A percentile compares a stretch with the other conserved stretches of the same genome.
These are phyloP conservation scores for Rhizopogon rudus DNA, from an alignment of 768 basidiomycete species.

Conservation along the genomic window DNA sequence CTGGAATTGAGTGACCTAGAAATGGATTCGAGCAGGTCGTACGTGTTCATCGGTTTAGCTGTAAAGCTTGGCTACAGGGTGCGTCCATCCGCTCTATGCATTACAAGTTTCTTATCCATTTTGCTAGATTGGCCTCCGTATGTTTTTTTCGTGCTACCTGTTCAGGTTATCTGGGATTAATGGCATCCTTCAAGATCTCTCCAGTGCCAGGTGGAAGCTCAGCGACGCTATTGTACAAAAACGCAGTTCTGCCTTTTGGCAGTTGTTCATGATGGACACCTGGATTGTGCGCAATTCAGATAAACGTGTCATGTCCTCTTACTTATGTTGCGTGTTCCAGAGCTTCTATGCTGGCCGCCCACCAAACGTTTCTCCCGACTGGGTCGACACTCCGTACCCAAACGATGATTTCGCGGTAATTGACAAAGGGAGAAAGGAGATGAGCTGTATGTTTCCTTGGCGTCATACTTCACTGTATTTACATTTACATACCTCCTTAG, in stretches of 20 bases:
- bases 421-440: slow-evolving; percentile 30
- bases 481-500: slow-evolving; percentile 26
- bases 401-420: slow-evolving; percentile 34
- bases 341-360: slow-evolving; percentile 61
- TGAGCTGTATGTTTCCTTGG: slow-evolving; percentile 35
- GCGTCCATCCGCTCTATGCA: slow-evolving; percentile 17
- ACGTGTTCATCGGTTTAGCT: slow-evolving; percentile 55
- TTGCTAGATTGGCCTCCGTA: slow-evolving; percentile 55
- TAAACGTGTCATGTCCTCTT: neutral
- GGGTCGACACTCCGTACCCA: slow-evolving; percentile 55
- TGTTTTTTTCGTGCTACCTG: neutral
- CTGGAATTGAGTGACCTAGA: slow-evolving; percentile 53
- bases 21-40: slow-evolving; percentile 42
- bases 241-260: slow-evolving; percentile 62
- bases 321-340: slow-evolving; percentile 28
- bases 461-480: neutral
- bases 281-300: slow-evolving; percentile 41
- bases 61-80: slow-evolving; percentile 59
- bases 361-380: slow-evolving; percentile 45
- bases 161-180: neutral
- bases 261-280: slow-evolving; percentile 59
- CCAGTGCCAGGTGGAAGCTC: slow-evolving; percentile 57
- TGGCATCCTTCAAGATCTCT: slow-evolving; percentile 40
- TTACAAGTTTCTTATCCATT: slow-evolving; percentile 1
- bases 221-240: slow-evolving; percentile 37